Conservation (phyloP, 1,284 basidiomycete genomes). For the Ceratobasidium papillatum region DNA sequence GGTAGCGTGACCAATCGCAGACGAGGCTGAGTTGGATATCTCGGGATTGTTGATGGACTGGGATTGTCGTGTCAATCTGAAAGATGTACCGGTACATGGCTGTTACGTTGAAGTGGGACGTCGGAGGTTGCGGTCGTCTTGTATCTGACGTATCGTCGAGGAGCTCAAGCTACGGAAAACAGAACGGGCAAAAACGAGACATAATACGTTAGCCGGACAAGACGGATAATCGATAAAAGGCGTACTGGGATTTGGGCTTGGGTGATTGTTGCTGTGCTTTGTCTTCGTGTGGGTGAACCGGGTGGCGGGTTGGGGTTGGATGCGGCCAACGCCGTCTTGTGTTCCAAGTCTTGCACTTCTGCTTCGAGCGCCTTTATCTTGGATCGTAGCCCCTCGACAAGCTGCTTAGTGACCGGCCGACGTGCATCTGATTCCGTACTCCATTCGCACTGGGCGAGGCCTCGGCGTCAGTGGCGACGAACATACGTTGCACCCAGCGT, state of each 20-base stretch:
- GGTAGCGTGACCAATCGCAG: constrained; percentile 18
- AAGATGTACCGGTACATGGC: constrained; percentile 8
- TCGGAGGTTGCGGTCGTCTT: neutral
- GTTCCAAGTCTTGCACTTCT: neutral
- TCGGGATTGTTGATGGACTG: neutral
- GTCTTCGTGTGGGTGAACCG: neutral
- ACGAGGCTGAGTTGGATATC: neutral
- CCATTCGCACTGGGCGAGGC: constrained; percentile 1
- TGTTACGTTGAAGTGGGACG: neutral
- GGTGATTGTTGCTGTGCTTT: too few relatives aligned
- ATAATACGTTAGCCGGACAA: too few relatives aligned
- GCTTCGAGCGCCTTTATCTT: constrained; percentile 2
- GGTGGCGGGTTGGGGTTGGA: neutral
- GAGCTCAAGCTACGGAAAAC: neutral
- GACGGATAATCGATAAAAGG: neutral
- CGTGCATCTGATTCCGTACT: neutral
- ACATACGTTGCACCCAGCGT: neutral
- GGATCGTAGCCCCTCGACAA: constrained; percentile 21
- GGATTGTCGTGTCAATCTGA: neutral
- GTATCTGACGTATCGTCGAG: neutral
- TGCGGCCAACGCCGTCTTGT: too few relatives aligned
- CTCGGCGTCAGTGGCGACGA: neutral
- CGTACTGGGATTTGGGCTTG: neutral
- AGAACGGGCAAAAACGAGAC: too few relatives aligned
- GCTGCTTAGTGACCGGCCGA: constrained; percentile 9